Percentiles rank a stretch among this genome's conserved stretches.
Conservation (phyloP, 305 asterid genomes). For the Ilex paraguariensis region DNA sequence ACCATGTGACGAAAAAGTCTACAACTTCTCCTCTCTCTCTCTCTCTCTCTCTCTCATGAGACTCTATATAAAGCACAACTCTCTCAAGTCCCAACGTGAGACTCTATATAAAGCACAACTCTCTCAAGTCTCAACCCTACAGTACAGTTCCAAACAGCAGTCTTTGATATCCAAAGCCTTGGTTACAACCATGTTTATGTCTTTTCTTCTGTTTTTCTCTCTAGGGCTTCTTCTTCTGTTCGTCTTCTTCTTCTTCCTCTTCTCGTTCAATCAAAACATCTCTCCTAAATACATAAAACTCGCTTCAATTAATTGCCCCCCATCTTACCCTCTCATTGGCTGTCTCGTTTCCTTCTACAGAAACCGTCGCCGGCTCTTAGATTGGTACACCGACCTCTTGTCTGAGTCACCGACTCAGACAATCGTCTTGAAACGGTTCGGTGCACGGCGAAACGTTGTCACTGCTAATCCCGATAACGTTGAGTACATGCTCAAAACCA, state of each 20-base stretch:
- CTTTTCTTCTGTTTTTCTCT: not conserved
- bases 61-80: not conserved
- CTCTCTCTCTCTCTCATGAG: not conserved
- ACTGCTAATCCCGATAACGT: not conserved
- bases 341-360: slow-evolving; percentile 1
- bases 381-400: not conserved
- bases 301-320: not conserved
- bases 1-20: not conserved
- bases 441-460: not conserved
- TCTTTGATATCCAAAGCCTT: not conserved
- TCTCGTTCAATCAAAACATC: not conserved
- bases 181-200: not conserved
- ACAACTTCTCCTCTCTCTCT: not conserved
- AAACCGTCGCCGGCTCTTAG: not conserved
- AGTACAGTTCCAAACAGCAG: too few relatives aligned
- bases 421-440: not conserved
- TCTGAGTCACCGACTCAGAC: not conserved
- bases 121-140: not conserved
- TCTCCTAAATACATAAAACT: too few relatives aligned
- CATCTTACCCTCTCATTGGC: not conserved
- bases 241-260: not conserved
- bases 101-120: not conserved
- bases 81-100: not conserved
- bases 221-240: not conserved
- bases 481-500: not conserved